Percentiles rank a stretch among this genome's conserved stretches.
These are phyloP conservation scores for Chiua sp. DNA, from an alignment of 1,284 basidiomycete species.

Conservation along the genomic window DNA sequence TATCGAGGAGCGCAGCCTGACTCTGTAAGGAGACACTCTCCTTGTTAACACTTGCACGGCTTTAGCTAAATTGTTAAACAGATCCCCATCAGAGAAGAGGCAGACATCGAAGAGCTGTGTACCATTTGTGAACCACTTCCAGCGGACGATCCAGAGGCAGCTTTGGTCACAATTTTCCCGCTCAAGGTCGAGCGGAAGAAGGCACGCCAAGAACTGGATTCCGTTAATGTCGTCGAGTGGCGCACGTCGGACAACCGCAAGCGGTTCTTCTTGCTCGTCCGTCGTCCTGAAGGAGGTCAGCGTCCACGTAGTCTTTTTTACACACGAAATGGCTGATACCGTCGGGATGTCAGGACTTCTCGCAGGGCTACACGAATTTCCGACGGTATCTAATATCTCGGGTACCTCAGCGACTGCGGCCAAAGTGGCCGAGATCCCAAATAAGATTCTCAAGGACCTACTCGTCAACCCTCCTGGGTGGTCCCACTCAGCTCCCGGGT, in stretches of 20 bases:
- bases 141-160: constrained; percentile 25
- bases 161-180: constrained; percentile 70
- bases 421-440: constrained; percentile 43
- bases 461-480: constrained; percentile 36
- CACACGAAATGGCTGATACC: constrained; percentile 3
- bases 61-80: background rate
- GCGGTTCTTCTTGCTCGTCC: constrained; percentile 76
- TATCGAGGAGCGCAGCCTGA: constrained; percentile 40
- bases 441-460: constrained; percentile 48
- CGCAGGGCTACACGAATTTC: constrained; percentile 88
- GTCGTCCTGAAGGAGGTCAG: constrained; percentile 83
- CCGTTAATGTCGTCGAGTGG: constrained; percentile 90
- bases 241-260: constrained; percentile 40
- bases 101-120: constrained; percentile 82
- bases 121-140: constrained; percentile 73
- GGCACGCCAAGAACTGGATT: constrained; percentile 83
- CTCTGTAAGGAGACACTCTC: constrained; percentile 7
- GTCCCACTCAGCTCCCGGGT: constrained; percentile 10
- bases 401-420: constrained; percentile 40
- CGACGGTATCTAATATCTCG: constrained; percentile 59
- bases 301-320: constrained; percentile 16
- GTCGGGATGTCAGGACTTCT: constrained; percentile 70
- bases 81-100: constrained; percentile 19
- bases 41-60: background rate
- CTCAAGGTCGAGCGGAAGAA: constrained; percentile 83